Evolutionary conservation across 495 filamentous ascomycete genomes (phyloP).

Genomic region (Aspergillus funiculosus): DNA sequence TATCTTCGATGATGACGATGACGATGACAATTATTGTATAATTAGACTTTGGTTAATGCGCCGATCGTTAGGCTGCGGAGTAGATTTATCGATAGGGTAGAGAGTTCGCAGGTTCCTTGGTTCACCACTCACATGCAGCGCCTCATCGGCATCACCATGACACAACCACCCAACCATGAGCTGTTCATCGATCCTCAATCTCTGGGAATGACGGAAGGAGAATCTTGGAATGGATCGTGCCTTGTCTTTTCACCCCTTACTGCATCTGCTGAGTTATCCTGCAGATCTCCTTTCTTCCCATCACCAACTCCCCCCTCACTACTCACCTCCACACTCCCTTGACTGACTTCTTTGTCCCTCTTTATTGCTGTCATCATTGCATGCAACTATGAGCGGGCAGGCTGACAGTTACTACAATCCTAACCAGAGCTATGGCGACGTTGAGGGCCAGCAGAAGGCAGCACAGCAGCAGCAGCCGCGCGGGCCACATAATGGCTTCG

Average conservation of each 20-base stretch:
- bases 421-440: constrained; percentile 23
- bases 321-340: neutral
- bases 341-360: neutral
- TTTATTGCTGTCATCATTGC: constrained; percentile 4
- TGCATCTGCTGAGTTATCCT: neutral
- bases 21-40: no score
- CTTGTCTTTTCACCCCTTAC: constrained; percentile 2
- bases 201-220: no score
- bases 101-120: constrained; percentile 5
- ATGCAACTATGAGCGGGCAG: constrained; percentile 40
- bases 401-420: constrained; percentile 39
- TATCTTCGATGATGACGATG: no score
- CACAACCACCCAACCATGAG: neutral
- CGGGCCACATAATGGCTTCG: constrained; percentile 10
- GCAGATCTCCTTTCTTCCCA: neutral
- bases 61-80: no score
- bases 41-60: no score
- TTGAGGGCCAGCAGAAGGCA: constrained; percentile 20
- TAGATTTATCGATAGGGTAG: constrained; percentile 5
- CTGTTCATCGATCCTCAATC: no score
- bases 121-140: neutral
- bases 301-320: neutral
- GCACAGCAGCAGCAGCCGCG: constrained; percentile 11
- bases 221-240: no score
- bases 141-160: constrained; percentile 10